Evolutionary conservation across 352 stramenopile species (phyloP), one percentile per base, ranked within the genome.

Genomic region (Pythium graminicola): DNA sequence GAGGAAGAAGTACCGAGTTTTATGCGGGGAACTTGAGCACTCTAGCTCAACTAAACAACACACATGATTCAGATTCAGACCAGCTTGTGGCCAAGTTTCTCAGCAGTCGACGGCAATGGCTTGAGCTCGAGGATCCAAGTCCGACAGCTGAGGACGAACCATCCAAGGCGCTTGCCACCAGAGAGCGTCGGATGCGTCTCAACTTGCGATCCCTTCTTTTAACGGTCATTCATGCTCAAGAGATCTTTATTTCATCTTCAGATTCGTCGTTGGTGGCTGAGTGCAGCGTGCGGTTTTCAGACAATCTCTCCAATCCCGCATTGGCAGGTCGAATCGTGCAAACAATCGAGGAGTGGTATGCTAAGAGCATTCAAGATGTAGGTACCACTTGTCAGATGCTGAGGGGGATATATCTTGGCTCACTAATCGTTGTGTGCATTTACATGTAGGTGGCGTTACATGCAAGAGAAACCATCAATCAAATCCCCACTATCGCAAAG

Each of bases 11-110:
- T 5, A 73, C 67, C 3, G 33, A 36, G 7, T 89, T 92, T 38
- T 92, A 92, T 39, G 73, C 73, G 0, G 67, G 82, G 2, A 89
- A 82, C 31, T 51, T 92, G 56, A 74, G 69, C 27, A 65, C 75
- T 6, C 47, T 89, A 32, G 60, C 64, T 1, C 52, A 75, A 36
- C 60, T 87, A 3, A 58, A 70, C 2, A 50, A 60, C 2, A 48
- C 46, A 6, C 60, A 71, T 32, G n/a, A n/a, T n/a, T n/a, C n/a
- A n/a, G 54, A 28, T 16, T 50, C 65, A 7, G 56, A 76, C 1
- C 60, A 68, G 35, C 49, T 89, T 0, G 64, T 87, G 27, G 51
- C 61, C 2, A 32, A 59, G 13, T 87, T 85, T 55, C 49, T 92
- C 2, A 40, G 71, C 9, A 68, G 67, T 49, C 74, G 81, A 23